These are phyloP conservation scores for Plasmodium vivax DNA, from an alignment of 169 alveolate species.

Conservation along the genomic window DNA sequence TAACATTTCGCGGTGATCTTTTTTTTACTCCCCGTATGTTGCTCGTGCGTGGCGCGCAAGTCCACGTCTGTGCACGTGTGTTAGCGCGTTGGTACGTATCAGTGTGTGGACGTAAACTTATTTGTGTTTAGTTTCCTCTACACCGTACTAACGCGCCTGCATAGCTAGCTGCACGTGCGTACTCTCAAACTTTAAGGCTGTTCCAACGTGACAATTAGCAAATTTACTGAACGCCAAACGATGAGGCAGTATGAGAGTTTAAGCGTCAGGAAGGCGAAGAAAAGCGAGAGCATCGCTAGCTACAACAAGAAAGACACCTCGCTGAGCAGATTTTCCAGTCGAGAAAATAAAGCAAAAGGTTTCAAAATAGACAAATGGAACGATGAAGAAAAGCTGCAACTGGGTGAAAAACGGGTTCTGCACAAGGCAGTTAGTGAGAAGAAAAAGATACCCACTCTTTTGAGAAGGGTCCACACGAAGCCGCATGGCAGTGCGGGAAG, in stretches of 20 bases:
- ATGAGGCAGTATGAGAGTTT: constrained; percentile 19
- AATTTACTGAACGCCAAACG: background rate
- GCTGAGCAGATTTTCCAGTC: constrained; percentile 2
- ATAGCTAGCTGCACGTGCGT: background rate
- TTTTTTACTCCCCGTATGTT: background rate
- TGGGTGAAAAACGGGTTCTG: background rate
- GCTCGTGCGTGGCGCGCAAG: background rate
- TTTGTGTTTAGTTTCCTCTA: background rate
- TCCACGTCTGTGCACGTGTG: background rate
- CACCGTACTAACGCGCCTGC: background rate
- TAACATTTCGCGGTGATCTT: background rate
- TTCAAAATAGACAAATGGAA: background rate
- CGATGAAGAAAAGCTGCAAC: constrained; percentile 10
- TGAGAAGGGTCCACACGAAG: background rate
- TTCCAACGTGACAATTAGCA: background rate
- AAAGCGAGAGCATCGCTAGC: background rate
- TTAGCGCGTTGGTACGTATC: background rate
- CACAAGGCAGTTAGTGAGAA: background rate
- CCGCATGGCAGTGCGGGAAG: background rate
- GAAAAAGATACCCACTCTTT: background rate
- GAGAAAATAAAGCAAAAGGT: constrained; percentile 1
- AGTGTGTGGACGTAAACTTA: background rate
- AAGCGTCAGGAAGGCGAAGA: background rate
- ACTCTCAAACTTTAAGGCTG: background rate
- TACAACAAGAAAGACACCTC: background rate